These are phyloP conservation scores for Diplodia mutila DNA, from an alignment of 2,329 filamentous ascomycete species.

Conservation along the genomic window DNA sequence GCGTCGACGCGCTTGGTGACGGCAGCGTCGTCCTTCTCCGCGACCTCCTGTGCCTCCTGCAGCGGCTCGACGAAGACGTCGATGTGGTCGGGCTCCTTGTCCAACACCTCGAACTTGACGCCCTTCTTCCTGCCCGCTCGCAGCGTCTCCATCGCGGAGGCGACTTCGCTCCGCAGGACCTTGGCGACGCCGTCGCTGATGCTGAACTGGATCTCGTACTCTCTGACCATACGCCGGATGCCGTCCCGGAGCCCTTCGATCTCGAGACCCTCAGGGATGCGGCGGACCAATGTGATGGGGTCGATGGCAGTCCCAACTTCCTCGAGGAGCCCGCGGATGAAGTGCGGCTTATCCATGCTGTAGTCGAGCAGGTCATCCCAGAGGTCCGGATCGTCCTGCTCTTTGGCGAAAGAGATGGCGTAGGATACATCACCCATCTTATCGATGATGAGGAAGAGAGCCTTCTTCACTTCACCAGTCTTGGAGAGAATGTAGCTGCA, in stretches of 20 bases:
- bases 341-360: slow-evolving; percentile 95
- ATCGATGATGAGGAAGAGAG: slow-evolving; percentile 90
- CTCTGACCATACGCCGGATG: slow-evolving; percentile 86
- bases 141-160: slow-evolving; percentile 77
- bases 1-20: slow-evolving; percentile 31
- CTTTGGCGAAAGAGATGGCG: slow-evolving; percentile 92
- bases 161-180: slow-evolving; percentile 86
- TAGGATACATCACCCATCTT: slow-evolving; percentile 88
- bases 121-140: slow-evolving; percentile 79
- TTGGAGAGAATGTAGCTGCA: slow-evolving; percentile 80
- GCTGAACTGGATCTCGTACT: slow-evolving; percentile 92
- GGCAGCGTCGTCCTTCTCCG: slow-evolving; percentile 10
- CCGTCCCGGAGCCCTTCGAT: slow-evolving; percentile 90
- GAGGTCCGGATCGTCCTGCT: slow-evolving; percentile 86
- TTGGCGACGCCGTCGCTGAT: slow-evolving; percentile 88
- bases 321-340: slow-evolving; percentile 88
- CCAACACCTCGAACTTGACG: slow-evolving; percentile 81
- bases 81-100: slow-evolving; percentile 24
- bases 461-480: slow-evolving; percentile 89
- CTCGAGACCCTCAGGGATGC: slow-evolving; percentile 90
- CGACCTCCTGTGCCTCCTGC: slow-evolving; percentile 35
- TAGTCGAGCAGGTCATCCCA: slow-evolving; percentile 96
- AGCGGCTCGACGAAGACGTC: slow-evolving; percentile 40
- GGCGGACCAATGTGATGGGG: slow-evolving; percentile 83
- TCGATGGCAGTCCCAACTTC: slow-evolving; percentile 94